These are phyloP conservation scores for Tulasnella sp. DNA, from an alignment of 768 basidiomycete genomes.

Conservation along the genomic window DNA sequence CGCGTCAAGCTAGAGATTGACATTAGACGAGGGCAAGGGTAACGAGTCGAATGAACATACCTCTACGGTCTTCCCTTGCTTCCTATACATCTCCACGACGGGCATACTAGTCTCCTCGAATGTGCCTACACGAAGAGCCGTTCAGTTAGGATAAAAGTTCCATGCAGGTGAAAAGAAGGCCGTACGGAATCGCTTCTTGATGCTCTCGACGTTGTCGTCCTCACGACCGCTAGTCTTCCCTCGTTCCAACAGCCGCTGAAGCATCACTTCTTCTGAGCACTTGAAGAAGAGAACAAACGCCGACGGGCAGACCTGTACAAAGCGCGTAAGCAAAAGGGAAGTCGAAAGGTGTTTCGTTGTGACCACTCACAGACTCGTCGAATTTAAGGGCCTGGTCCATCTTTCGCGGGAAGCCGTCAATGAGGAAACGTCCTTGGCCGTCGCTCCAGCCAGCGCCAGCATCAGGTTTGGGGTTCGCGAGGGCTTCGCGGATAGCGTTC, in stretches of 20 bases:
- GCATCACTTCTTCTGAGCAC: constrained; percentile 85
- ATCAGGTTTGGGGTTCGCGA: constrained; percentile 42
- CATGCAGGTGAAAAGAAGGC: neutral
- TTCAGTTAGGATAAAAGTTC: neutral
- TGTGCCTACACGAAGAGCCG: constrained; percentile 48
- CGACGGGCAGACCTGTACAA: constrained; percentile 70
- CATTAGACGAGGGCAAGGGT: neutral
- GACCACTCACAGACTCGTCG: constrained; percentile 65
- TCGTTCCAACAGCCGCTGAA: constrained; percentile 77
- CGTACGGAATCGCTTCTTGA: constrained; percentile 93
- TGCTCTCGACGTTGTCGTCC: constrained; percentile 92
- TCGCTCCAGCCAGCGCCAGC: constrained; percentile 56
- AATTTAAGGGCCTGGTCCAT: constrained; percentile 97
- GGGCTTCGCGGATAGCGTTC: constrained; percentile 75
- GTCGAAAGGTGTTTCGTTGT: too few relatives aligned
- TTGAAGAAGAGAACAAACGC: constrained; percentile 79
- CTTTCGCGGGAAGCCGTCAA: constrained; percentile 97
- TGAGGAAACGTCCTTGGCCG: constrained; percentile 80
- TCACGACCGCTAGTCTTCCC: constrained; percentile 92
- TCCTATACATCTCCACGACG: constrained; percentile 78
- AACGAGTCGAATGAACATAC: constrained; percentile 45
- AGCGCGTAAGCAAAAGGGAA: neutral
- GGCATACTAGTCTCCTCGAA: constrained; percentile 89
- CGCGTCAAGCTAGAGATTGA: constrained; percentile 57
- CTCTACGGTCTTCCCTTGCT: constrained; percentile 68